Conservation (phyloP, 2,329 filamentous ascomycete species). For the Monosporascus sp. region DNA sequence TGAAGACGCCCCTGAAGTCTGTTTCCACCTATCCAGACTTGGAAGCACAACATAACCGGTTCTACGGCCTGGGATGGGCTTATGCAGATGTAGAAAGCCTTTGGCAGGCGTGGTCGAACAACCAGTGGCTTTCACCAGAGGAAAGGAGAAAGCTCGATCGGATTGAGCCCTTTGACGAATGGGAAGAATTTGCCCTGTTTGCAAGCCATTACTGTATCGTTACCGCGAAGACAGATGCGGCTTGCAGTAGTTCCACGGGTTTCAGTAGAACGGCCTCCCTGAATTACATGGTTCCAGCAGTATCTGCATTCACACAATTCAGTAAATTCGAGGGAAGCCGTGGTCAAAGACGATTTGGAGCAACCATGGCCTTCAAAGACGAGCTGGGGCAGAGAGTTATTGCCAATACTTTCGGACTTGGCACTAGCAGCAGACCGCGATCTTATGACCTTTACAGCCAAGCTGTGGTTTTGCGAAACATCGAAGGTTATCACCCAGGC, state of each 20-base stretch:
- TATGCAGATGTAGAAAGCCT: conserved; percentile 59
- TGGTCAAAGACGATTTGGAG: conserved; percentile 56
- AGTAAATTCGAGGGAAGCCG: conserved; percentile 31
- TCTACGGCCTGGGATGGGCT: conserved; percentile 63
- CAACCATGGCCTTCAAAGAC: conserved; percentile 38
- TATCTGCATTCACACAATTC: conserved; percentile 21
- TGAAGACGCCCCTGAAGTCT: conserved; percentile 72
- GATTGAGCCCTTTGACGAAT: conserved; percentile 87
- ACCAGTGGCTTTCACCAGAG: conserved; percentile 54
- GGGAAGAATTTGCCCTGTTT: conserved; percentile 89
- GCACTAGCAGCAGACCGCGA: conserved; percentile 37
- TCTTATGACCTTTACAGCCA: conserved; percentile 46
- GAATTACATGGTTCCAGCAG: conserved; percentile 2
- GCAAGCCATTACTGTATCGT: conserved; percentile 79
- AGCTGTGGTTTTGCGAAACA: conserved; percentile 20
- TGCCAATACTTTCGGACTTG: conserved; percentile 39
- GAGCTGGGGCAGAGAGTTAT: conserved; percentile 37
- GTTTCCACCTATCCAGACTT: conserved; percentile 64
- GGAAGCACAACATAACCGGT: conserved; percentile 62
- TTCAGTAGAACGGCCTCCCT: not conserved
- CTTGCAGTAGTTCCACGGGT: not conserved
- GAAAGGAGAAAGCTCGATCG: conserved; percentile 60
- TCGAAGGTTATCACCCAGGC: conserved; percentile 20
- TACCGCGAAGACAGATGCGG: conserved; percentile 45
- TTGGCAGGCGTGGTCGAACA: conserved; percentile 77